phyloP scores from a whole-genome alignment of 169 alveolate species.

The Amoebophrya sp. region DNA sequence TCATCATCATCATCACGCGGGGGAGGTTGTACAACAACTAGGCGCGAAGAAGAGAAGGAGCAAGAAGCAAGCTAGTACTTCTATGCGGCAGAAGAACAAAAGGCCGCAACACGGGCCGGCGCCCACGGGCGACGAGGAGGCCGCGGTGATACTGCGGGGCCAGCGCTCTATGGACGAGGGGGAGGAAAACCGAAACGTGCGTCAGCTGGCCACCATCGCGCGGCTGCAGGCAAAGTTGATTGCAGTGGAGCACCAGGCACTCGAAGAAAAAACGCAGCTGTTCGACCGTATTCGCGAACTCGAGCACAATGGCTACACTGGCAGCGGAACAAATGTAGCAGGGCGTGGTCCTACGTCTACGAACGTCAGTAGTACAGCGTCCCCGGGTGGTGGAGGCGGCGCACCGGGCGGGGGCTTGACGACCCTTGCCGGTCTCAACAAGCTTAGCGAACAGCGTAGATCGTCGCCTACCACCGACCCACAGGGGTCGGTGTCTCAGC shows the following conservation, averaged over 20 bases:
- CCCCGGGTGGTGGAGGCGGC: no score
- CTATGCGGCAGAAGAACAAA: not conserved
- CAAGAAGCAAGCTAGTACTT: not conserved
- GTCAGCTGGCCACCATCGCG: conserved; percentile 8
- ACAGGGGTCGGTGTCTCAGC: no score
- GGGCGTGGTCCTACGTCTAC: no score
- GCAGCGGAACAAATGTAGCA: no score
- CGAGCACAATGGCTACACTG: not conserved
- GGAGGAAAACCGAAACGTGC: not conserved
- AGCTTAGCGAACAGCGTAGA: not conserved
- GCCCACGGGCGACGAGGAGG: not conserved
- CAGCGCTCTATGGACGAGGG: not conserved
- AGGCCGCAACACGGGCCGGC: not conserved
- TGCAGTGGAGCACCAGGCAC: not conserved
- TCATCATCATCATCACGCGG: no score
- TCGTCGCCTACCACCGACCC: no score
- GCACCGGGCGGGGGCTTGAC: no score
- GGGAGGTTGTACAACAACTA: no score
- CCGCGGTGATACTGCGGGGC: not conserved
- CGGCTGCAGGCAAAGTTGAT: not conserved
- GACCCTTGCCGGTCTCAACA: not conserved
- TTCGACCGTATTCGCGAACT: not conserved
- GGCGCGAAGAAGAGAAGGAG: no score
- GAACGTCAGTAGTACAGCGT: no score
- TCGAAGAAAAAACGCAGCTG: not conserved